Conservation (phyloP, 139 green algal species). For the Chloropicon primus region DNA sequence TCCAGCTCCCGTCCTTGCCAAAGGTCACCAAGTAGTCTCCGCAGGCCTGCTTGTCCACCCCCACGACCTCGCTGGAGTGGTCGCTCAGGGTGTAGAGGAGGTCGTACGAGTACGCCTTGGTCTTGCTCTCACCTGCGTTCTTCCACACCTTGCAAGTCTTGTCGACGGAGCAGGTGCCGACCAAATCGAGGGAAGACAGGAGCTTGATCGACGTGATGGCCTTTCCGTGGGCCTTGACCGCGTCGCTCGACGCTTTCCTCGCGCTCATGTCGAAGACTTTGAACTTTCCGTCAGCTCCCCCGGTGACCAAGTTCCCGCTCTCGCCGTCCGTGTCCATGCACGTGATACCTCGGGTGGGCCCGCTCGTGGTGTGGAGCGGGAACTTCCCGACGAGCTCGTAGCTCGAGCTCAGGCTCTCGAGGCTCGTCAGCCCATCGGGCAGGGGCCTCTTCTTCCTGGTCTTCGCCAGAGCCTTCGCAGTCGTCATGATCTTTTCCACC, state of each 20-base stretch:
- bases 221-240: conserved; percentile 71
- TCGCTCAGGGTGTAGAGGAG: background rate
- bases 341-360: background rate
- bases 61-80: background rate
- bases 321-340: background rate
- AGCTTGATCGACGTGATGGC: conserved; percentile 37
- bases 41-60: background rate
- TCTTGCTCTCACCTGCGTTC: conserved; percentile 12
- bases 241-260: background rate
- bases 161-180: conserved; percentile 66
- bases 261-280: background rate
- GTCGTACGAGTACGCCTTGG: background rate
- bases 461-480: background rate
- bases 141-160: conserved; percentile 63
- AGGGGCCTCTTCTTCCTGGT: background rate
- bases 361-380: background rate
- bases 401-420: background rate
- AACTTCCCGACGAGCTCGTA: background rate
- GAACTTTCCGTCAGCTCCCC: background rate
- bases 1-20: background rate
- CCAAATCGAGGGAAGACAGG: conserved; percentile 18
- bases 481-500: background rate
- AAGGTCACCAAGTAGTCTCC: background rate
- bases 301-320: background rate
- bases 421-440: background rate